Percentiles rank a stretch among this genome's conserved stretches.
phyloP scores from a whole-genome alignment of 345 rosid species.

The Zanthoxylum bungeanum region DNA sequence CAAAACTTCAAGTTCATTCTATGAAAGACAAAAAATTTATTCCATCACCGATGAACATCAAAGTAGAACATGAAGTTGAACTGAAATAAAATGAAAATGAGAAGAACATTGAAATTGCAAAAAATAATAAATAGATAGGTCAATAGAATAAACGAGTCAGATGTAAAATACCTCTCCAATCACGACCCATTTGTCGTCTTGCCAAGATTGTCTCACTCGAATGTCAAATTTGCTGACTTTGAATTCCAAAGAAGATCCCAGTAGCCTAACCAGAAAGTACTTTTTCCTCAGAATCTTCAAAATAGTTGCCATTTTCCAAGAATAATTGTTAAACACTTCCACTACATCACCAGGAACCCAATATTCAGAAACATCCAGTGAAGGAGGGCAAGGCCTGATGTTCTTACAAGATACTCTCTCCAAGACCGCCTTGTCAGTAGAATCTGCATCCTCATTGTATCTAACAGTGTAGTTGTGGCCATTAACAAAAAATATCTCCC shows the following conservation, averaged over 20 bases:
- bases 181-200: slow-evolving; percentile 57
- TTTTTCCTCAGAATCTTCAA: slow-evolving; percentile 42
- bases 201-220: slow-evolving; percentile 73
- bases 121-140: not conserved
- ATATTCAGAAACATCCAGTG: slow-evolving; percentile 26
- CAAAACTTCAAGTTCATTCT: slow-evolving; percentile 1
- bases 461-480: slow-evolving; percentile 58
- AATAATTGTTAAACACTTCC: slow-evolving; percentile 56
- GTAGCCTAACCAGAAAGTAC: slow-evolving; percentile 51
- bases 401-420: slow-evolving; percentile 51
- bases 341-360: slow-evolving; percentile 74
- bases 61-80: not conserved
- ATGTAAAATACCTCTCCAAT: slow-evolving; percentile 48
- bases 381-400: slow-evolving; percentile 64
- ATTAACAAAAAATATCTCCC: slow-evolving; percentile 62
- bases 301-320: slow-evolving; percentile 82
- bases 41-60: not conserved
- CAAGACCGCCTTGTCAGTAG: slow-evolving; percentile 12
- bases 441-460: slow-evolving; percentile 30
- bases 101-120: not conserved
- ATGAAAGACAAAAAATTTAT: not conserved
- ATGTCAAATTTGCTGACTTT: slow-evolving; percentile 41
- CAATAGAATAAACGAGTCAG: not conserved
- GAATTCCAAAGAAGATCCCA: slow-evolving; percentile 61
- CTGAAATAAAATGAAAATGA: not conserved